Evolutionary conservation across 2,329 filamentous ascomycete species (phyloP), one percentile per base, ranked within the genome.

Genomic region (Colletotrichum truncatum): DNA sequence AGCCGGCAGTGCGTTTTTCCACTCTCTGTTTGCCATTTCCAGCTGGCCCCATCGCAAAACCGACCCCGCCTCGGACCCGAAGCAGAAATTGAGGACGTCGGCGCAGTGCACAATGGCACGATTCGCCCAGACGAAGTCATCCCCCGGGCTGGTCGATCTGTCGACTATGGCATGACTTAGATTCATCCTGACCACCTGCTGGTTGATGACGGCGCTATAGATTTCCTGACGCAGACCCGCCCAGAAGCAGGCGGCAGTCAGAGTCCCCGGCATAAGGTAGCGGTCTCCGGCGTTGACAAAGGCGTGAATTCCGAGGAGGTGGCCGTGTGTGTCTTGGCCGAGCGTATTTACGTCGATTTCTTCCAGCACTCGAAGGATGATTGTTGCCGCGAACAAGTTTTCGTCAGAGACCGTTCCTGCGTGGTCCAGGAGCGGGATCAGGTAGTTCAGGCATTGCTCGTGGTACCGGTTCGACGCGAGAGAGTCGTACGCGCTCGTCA

Each of bases 31-130:
- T 18, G 67, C 67, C 53, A 64, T 62, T 14, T 59, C 59, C n/a
- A 68, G 60, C 32, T 64, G 58, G 46, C 59, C 60, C 67, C 67
- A 68, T 54, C 51, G 65, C 32, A 66, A 39, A 2, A 53, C 55
- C 18, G 62, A 62, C 36, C 55, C 63, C 30, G 66, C 63, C 71
- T 72, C 68, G 21, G 80, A 75, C 4, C 83, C 81, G 70, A 89
- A 90, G 71, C 88, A 91, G 70, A 84, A 89, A 66, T 89, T 87
- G 18, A 91, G 75, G 2, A 90, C 86, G 66, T 90, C 86, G 21
- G 87, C 87, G 55, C 87, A 87, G 69, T 89, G 85, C 3, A 88
- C 82, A 0, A 91, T 82, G 21, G 88, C 86, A n/a, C 87, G 82
- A 72, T 90, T 89, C 2, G 87, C 84, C 87, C 87, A 89, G 1